Evolutionary conservation across 495 filamentous ascomycete genomes (phyloP), one percentile per base, ranked within the genome.

Genomic region (Tetracladium setigerum): DNA sequence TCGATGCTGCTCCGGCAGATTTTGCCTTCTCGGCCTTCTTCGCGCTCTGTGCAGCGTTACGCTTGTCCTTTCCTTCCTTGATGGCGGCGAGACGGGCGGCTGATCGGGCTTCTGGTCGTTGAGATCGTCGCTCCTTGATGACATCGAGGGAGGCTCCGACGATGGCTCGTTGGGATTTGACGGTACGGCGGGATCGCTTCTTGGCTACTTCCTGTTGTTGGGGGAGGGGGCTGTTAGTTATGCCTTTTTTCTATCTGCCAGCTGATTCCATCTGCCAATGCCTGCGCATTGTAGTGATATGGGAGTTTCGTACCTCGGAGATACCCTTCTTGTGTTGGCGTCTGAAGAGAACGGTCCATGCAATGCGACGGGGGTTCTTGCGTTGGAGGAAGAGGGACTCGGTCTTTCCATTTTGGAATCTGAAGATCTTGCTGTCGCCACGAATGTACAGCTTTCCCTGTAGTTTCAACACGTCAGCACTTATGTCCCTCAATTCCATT

Each of bases 11-110:
- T 50, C 83, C 80, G 52, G 90, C 92, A 59, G 54, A 76, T 87
- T 97, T 99, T 56, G 92, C 92, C 88, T 99, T 99, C 74, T 97
- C 94, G 36, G 84, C 82, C 87, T 96, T 97, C 88, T 99, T 99
- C 70, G 82, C 82, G 68, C 78, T 84, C 70, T 84, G 80, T 41
- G 81, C 77, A 48, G 79, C 88, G 52, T 81, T 72, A 76, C 91
- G 92, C 88, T 96, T 95, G 69, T 92, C 91, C 83, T 99, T 99
- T 70, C 81, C 82, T 62, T 89, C 87, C 73, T 86, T 87, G 77
- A 96, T 92, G 69, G 94, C 94, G 61, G 83, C 76, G 53, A 78
- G 73, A 69, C 92, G 92, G 62, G 89, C 90, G 62, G 94, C 92
- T 60, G 78, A 77, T 65, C 92, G 91, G 67, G 87, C 92, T 75